Conservation (phyloP, 2,329 filamentous ascomycete species). For the Microdochium paspali region DNA sequence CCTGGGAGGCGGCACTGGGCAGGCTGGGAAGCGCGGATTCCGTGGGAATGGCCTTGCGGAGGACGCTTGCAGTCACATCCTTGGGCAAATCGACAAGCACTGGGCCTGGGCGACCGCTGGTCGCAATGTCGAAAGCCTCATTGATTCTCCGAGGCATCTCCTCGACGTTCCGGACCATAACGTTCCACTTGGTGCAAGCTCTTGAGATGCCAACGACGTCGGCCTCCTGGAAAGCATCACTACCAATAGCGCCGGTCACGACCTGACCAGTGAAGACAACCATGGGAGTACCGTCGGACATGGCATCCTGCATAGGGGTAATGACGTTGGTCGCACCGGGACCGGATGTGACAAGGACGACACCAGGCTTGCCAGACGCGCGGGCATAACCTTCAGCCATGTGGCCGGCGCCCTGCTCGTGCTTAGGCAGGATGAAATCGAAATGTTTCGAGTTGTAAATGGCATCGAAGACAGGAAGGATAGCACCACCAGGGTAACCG, state of each 20-base stretch:
- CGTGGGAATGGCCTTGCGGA: conserved; percentile 75
- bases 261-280: conserved; percentile 96
- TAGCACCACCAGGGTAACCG: conserved; percentile 89
- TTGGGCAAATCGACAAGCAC: conserved; percentile 95
- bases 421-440: conserved; percentile 87
- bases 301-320: conserved; percentile 91
- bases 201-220: conserved; percentile 90
- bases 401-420: conserved; percentile 96
- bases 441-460: conserved; percentile 98
- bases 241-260: conserved; percentile 79
- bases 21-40: conserved; percentile 65
- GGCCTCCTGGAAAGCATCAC: conserved; percentile 94
- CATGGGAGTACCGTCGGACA: conserved; percentile 92
- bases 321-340: conserved; percentile 95
- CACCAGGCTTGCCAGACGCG: conserved; percentile 86
- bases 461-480: conserved; percentile 95
- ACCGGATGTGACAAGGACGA: conserved; percentile 93
- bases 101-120: conserved; percentile 83
- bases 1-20: conserved; percentile 77
- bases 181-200: conserved; percentile 97
- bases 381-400: conserved; percentile 98
- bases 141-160: conserved; percentile 92
- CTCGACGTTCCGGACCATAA: conserved; percentile 92
- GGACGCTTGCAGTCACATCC: conserved; percentile 81
- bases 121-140: conserved; percentile 97